phyloP scores from a whole-genome alignment of 2,329 filamentous ascomycete species.

The Domatiomyces catenatus region DNA sequence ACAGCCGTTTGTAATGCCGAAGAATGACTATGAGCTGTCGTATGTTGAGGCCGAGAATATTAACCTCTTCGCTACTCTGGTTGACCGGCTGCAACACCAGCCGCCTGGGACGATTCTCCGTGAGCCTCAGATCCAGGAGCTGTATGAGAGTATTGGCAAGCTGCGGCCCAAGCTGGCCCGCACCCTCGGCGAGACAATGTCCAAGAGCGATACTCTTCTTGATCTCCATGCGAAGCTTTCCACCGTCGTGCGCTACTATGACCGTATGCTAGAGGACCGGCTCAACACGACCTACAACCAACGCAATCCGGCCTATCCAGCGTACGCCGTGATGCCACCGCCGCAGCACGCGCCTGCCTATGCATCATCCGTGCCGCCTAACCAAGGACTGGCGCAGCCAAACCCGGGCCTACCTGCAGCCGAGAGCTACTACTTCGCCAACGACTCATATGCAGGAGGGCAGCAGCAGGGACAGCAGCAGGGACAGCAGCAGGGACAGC shows the following conservation, averaged over 20 bases:
- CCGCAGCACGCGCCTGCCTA: constrained; percentile 48
- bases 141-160: constrained; percentile 94
- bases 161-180: constrained; percentile 83
- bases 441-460: constrained; percentile 35
- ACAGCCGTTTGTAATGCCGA: constrained; percentile 44
- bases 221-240: constrained; percentile 91
- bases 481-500: constrained; percentile 31
- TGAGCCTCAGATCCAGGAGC: constrained; percentile 92
- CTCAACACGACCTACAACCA: constrained; percentile 70
- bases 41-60: constrained; percentile 94
- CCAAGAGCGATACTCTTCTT: constrained; percentile 90
- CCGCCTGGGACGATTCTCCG: constrained; percentile 89
- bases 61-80: constrained; percentile 83
- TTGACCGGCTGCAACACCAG: constrained; percentile 87
- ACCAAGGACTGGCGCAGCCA: neutral
- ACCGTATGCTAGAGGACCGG: constrained; percentile 92
- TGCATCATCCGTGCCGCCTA: constrained; percentile 32
- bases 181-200: constrained; percentile 98
- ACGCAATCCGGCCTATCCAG: constrained; percentile 50
- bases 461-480: constrained; percentile 37
- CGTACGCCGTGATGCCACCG: constrained; percentile 20
- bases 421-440: constrained; percentile 71
- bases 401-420: constrained; percentile 37
- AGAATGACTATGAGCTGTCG: constrained; percentile 88
- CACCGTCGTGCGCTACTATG: constrained; percentile 85